Evolutionary conservation across 2,329 filamentous ascomycete genomes (phyloP), one percentile per base, ranked within the genome.

Genomic region (Cladophialophora exuberans): DNA sequence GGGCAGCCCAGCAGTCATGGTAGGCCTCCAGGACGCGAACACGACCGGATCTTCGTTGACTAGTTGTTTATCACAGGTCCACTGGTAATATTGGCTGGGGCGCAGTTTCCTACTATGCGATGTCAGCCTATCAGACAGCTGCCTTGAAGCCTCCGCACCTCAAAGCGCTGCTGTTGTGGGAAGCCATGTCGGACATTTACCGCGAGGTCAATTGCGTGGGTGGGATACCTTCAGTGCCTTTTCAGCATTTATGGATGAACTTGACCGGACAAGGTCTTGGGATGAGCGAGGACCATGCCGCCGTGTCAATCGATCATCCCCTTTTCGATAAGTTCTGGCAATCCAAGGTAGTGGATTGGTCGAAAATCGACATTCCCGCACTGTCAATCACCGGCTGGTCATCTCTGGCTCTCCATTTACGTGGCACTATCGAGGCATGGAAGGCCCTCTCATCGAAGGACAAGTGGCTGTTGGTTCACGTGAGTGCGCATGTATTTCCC

Each of bases 1-100:
- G 33, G 36, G 48, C 48, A 13, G 48, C 53, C 20, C 17, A 45
- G 15, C 47, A 52, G 48, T 22, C 47, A 25, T 56, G 53, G 53
- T 47, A 33, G 9, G 44, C 13, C 41, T 33, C 30, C 30, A 3
- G 30, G 30, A 33, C 30, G 30, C 30, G 6, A 6, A 6, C 30
- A 33, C 13, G 3, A 44, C 36, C 36, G 17, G 36, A 3, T 33
- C 3, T 33, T 10, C 2, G 30, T 6, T 33, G 30, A 33, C 30
- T 33, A 3, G 30, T 3, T 6, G 6, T 33, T 33, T 35, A 20
- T 15, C 23, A 15, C 20, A 47, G 44, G 44, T 33, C 25, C 28
- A 47, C 44, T 20, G 44, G 44, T 17, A 33, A 47, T 9, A 23
- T 47, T 20, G 44, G 44, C 25, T 47, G 44, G 44, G 44, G 44